These are phyloP conservation scores for Acanthamoeba sp. DNA, from an alignment of 208 protist genomes.

Conservation along the genomic window DNA sequence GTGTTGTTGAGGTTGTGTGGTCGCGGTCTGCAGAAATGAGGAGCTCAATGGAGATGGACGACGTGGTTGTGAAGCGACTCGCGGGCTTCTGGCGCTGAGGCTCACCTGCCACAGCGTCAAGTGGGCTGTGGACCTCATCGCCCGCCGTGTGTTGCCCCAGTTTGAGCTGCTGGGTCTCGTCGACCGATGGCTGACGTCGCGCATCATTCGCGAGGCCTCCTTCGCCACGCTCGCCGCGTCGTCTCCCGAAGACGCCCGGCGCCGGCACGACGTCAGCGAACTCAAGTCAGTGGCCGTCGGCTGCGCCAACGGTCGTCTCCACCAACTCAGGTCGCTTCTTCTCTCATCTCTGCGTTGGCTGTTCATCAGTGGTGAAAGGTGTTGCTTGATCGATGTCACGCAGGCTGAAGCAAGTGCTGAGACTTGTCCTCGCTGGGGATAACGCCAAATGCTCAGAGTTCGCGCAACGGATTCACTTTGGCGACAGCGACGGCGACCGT, in stretches of 20 bases:
- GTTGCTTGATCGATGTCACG: no score
- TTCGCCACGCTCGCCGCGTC: not conserved
- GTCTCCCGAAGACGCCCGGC: not conserved
- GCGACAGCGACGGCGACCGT: not conserved
- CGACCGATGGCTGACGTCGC: not conserved
- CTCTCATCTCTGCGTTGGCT: not conserved
- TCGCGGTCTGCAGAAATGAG: no score
- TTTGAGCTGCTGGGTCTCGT: not conserved
- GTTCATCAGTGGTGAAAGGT: not conserved
- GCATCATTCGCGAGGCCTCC: no score
- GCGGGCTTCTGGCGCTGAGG: not conserved
- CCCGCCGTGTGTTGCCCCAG: not conserved
- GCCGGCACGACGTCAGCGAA: not conserved
- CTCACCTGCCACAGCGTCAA: not conserved
- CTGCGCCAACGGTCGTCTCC: not conserved
- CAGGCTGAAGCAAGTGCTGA: not conserved
- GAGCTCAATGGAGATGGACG: no score
- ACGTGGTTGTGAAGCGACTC: no score
- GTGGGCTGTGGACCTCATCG: not conserved
- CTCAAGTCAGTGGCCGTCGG: not conserved
- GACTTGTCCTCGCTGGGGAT: not conserved
- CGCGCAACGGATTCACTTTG: not conserved
- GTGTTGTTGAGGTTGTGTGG: no score
- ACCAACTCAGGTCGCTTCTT: not conserved
- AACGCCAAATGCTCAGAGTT: not conserved